phyloP scores from a whole-genome alignment of 257 asterid genomes.

The Penstemon davidsonii region DNA sequence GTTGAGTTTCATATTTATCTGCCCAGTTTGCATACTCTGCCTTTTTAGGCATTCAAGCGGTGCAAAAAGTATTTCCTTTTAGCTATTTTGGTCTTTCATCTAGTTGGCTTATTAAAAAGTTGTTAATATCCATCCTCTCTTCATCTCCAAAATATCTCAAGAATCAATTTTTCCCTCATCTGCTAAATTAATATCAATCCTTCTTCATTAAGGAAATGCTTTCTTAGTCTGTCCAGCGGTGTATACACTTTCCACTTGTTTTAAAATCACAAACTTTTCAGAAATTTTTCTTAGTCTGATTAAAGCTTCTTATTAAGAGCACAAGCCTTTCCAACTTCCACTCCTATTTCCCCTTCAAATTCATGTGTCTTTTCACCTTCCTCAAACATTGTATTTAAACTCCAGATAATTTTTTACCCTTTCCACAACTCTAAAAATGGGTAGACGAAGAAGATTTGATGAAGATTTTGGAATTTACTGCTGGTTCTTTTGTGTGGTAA shows the following conservation, averaged over 20 bases:
- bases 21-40: not conserved
- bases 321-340: constrained; percentile 24
- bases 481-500: constrained; percentile 35
- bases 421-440: constrained; percentile 25
- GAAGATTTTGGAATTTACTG: constrained; percentile 13
- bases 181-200: not conserved
- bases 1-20: constrained; percentile 4
- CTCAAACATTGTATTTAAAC: not conserved
- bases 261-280: constrained; percentile 5
- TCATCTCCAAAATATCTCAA: not conserved
- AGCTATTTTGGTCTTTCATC: not conserved
- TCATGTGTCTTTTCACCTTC: constrained; percentile 16
- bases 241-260: not conserved
- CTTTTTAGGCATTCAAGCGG: constrained; percentile 1
- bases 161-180: not conserved
- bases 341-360: not conserved
- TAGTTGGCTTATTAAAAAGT: not conserved
- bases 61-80: not conserved
- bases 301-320: not conserved
- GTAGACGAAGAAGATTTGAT: not conserved
- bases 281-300: constrained; percentile 8
- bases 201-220: not conserved
- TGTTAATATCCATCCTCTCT: not conserved
- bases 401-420: not conserved
- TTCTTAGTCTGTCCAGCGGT: not conserved